Evolutionary conservation across 208 protist species (phyloP).

Genomic region (Jaenimonas drosophilae): DNA sequence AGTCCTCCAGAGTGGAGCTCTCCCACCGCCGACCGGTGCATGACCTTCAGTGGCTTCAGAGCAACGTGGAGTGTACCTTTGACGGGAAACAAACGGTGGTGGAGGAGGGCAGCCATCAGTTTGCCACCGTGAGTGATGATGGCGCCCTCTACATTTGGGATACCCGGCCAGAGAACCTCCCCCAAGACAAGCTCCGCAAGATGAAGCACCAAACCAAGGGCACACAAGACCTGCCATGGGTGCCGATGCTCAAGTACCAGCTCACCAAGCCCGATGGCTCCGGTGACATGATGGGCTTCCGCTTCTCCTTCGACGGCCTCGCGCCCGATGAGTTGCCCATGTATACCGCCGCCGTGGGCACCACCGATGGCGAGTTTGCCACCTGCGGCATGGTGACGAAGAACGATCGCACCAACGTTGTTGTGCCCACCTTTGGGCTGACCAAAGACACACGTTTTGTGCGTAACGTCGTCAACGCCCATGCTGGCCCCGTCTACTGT

Average conservation of each 20-base stretch:
- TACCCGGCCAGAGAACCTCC: slow-evolving; percentile 71
- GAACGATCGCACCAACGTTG: slow-evolving; percentile 31
- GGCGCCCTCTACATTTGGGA: slow-evolving; percentile 86
- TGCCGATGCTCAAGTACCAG: slow-evolving; percentile 71
- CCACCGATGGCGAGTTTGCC: slow-evolving; percentile 62
- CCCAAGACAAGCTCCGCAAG: slow-evolving; percentile 84
- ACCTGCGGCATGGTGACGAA: slow-evolving; percentile 49
- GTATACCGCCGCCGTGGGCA: slow-evolving; percentile 53
- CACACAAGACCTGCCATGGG: slow-evolving; percentile 66
- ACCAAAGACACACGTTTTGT: slow-evolving; percentile 63
- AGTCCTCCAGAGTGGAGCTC: slow-evolving; percentile 74
- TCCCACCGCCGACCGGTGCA: slow-evolving; percentile 80
- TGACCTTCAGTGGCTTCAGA: slow-evolving; percentile 80
- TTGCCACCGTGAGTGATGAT: slow-evolving; percentile 82
- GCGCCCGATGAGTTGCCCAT: slow-evolving; percentile 31
- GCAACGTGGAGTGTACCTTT: slow-evolving; percentile 68
- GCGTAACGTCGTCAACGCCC: slow-evolving; percentile 34
- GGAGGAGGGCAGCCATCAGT: slow-evolving; percentile 62
- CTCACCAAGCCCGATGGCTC: slow-evolving; percentile 54
- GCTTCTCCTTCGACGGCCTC: slow-evolving; percentile 68
- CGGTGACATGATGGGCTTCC: slow-evolving; percentile 67
- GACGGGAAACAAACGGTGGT: slow-evolving; percentile 73
- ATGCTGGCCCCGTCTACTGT: slow-evolving; percentile 62
- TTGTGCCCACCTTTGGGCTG: slow-evolving; percentile 35
- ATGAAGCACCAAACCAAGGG: slow-evolving; percentile 75